Evolutionary conservation across 2,329 filamentous ascomycete species (phyloP).

Genomic region (Mariannaea sp.): DNA sequence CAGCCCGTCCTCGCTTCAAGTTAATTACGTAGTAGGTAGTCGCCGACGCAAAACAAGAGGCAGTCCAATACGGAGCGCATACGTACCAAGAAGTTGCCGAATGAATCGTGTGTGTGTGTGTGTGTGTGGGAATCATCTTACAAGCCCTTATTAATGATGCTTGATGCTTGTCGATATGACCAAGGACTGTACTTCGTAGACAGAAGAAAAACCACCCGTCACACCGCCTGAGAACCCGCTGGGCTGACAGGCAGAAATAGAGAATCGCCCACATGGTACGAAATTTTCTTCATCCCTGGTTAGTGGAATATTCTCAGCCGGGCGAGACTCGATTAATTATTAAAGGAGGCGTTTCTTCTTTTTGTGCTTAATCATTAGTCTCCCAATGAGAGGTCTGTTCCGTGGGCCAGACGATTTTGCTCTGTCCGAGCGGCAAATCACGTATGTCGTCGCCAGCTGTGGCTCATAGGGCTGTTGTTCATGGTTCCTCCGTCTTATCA

Average conservation of each 20-base stretch:
- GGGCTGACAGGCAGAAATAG: neutral
- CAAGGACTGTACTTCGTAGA: neutral
- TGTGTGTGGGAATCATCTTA: neutral
- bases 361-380: neutral
- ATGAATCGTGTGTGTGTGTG: too few relatives aligned
- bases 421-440: neutral
- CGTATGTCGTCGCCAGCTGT: conserved; percentile 18
- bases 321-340: neutral
- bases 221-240: conserved; percentile 9
- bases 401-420: neutral
- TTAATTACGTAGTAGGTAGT: too few relatives aligned
- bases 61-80: too few relatives aligned
- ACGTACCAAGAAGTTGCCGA: too few relatives aligned
- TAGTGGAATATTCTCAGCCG: too few relatives aligned
- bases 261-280: neutral
- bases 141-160: conserved; percentile 2
- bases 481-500: too few relatives aligned
- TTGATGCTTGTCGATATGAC: conserved; percentile 10
- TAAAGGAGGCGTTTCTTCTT: conserved; percentile 1
- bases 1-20: conserved; percentile 25
- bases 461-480: conserved; percentile 35
- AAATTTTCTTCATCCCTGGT: neutral
- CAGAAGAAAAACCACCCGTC: neutral
- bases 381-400: neutral
- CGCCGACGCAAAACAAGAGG: conserved; percentile 19